Conservation (phyloP, 331 rosid genomes). For the Pyrus hybrid region DNA sequence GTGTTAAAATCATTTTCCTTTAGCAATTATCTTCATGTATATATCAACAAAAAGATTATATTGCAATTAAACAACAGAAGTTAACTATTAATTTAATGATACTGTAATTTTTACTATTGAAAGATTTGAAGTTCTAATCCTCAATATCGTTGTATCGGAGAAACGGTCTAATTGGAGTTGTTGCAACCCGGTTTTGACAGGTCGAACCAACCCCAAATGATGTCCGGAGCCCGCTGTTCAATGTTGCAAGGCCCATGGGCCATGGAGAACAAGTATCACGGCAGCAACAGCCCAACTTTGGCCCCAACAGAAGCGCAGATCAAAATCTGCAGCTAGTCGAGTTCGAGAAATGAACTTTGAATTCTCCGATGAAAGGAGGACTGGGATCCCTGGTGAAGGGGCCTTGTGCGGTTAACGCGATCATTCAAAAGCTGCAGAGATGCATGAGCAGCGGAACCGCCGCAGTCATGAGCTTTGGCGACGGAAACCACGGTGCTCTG, state of each 20-base stretch:
- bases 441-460: conserved; percentile 34
- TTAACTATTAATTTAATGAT: too few relatives aligned
- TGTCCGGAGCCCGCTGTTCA: not conserved
- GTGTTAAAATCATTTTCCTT: too few relatives aligned
- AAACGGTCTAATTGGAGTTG: too few relatives aligned
- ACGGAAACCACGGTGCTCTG: conserved; percentile 78
- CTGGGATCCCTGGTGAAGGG: not conserved
- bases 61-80: too few relatives aligned
- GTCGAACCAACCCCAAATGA: not conserved
- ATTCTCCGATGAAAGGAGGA: not conserved
- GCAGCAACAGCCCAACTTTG: not conserved
- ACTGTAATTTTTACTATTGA: too few relatives aligned
- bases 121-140: too few relatives aligned
- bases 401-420: not conserved
- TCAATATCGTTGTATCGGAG: too few relatives aligned
- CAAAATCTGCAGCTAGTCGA: not conserved
- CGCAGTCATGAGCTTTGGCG: conserved; percentile 85
- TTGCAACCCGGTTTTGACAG: too few relatives aligned
- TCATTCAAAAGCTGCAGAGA: conserved; percentile 15
- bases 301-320: not conserved
- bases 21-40: too few relatives aligned
- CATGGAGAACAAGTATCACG: not conserved
- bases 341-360: not conserved
- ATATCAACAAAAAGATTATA: too few relatives aligned
- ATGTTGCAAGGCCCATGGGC: not conserved